Base-by-base conservation (phyloP, 148 eudicot genomes). In the Silene uniflora region DNA sequence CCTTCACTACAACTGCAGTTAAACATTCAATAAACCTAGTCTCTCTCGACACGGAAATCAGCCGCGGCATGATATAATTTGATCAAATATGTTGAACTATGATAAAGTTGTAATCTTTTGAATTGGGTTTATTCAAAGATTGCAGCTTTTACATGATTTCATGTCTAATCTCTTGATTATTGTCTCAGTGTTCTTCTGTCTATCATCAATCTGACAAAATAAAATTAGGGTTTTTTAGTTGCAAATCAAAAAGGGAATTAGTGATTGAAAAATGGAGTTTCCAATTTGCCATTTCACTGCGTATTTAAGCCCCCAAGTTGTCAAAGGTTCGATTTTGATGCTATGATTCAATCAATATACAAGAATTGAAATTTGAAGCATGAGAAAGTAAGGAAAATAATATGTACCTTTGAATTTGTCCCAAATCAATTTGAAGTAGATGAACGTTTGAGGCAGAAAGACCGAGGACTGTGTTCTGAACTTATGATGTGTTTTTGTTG, bases 1-100 rank as follows among this genome's bases (percentile, higher is more conserved):
- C 91, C 73, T 91, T 91, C 10, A 91, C 35, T 60, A 88, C 81
- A 76, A 89, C 59, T 66, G 87, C 90, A 72, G 69, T 75, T 3
- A 91, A 44, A 63, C 71, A 61, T 88, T 83, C 85, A 56, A 87
- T 77, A 29, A 87, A 75, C 17, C 77, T 83, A 60, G 79, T 77
- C 27, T 93, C 90, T 47, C 72, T 79, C 21, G 77, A 67, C 24
- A 79, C 61, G 62, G 64, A 78, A 77, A 70, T 78, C 66, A 78
- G 74, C 27, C 64, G 18, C 55, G 64, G 73, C 91, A 90, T 90
- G 60, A 69, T 67, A 16, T 2, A 76, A 69, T 71, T 71, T 25
- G 44, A 61, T 49, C 19, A 17, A 35, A 18, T 68, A 74, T 23
- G 44, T 21, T 58, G 18, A 76, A 77, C 12, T 5, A 47, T 49